Conservation (phyloP, 768 basidiomycete genomes). For the Fistulinella prunicolor region DNA sequence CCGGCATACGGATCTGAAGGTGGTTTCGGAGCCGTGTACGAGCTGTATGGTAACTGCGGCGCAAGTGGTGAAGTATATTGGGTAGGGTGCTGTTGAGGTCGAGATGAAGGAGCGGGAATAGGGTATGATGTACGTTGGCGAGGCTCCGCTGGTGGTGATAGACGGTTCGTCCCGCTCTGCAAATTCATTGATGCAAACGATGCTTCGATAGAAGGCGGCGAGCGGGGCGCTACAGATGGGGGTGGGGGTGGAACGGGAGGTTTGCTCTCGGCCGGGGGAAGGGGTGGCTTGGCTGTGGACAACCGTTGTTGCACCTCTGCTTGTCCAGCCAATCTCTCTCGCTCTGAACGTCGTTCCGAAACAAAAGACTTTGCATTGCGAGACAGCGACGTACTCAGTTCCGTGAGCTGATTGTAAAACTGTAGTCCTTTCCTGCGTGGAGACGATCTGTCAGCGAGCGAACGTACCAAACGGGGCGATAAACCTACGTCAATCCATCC, state of each 20-base stretch:
- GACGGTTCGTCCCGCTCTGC: constrained; percentile 27
- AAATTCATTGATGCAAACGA: constrained; percentile 60
- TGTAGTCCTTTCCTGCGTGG: constrained; percentile 73
- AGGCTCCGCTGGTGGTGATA: constrained; percentile 28
- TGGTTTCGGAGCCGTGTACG: constrained; percentile 22
- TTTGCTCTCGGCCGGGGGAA: constrained; percentile 44
- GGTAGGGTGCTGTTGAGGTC: constrained; percentile 23
- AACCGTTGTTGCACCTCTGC: constrained; percentile 72
- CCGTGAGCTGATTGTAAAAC: constrained; percentile 81
- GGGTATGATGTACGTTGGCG: constrained; percentile 29
- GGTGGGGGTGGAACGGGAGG: constrained; percentile 46
- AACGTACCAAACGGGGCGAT: neutral
- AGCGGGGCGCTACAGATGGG: constrained; percentile 16
- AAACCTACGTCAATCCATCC: constrained; percentile 75
- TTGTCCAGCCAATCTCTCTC: constrained; percentile 63
- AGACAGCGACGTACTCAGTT: constrained; percentile 56
- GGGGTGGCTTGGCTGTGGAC: constrained; percentile 38
- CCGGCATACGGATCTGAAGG: constrained; percentile 36
- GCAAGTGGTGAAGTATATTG: constrained; percentile 21
- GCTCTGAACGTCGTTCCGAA: constrained; percentile 60
- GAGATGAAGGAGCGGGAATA: constrained; percentile 10
- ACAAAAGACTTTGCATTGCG: constrained; percentile 62
- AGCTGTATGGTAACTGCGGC: constrained; percentile 25
- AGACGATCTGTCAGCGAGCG: constrained; percentile 6
- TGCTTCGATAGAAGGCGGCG: constrained; percentile 42